Base-by-base conservation (phyloP, 164 flowering plant species). In the Stephania cephalantha region DNA sequence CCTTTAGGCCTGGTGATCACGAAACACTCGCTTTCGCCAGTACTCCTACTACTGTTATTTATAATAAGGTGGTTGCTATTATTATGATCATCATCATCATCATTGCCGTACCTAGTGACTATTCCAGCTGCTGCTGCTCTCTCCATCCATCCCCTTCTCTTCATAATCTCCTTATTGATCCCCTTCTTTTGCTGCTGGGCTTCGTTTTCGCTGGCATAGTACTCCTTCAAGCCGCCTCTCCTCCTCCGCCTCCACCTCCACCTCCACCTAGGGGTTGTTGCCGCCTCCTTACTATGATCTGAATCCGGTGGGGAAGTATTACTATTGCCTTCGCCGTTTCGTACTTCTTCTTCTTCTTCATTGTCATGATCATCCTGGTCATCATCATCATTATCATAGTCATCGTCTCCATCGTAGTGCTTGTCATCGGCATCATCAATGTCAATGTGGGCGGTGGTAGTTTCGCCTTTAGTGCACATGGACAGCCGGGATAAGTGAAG, bases 1-100 rank as follows among this genome's bases (percentile, higher is more conserved):
- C 90, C 90, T 44, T 85, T 87, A 0, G 94, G 86, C 83, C 81
- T 83, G 0, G 91, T 85, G 10, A 86, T 84, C 82, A 87, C 83
- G 81, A 80, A 61, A 64, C 82, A 63, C 42, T 44, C 87, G 12
- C 80, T 68, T 2, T 82, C 77, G 48, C 78, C 75, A 35, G 42
- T 35, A 35, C 42, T 35, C 42, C 2, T 35, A 2, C 2, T 35
- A 2, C 42, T 35, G 42, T 35, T 35, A 35, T 35, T 35, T 35
- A 35, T 35, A 2, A 35, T 35, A 35, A 35, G 42, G 6, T 13
- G 20, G 17, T 73, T 20, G 48, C 4, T 35, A 35, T 35, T 20
- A 29, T n/a, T n/a, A n/a, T n/a, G n/a, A n/a, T 25, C 25, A 25
- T 25, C 0, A 0, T 25, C 25, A 0, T 61, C 53, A 10, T 18